phyloP scores from a whole-genome alignment of 495 filamentous ascomycete species.

The Cryomyces minteri region DNA sequence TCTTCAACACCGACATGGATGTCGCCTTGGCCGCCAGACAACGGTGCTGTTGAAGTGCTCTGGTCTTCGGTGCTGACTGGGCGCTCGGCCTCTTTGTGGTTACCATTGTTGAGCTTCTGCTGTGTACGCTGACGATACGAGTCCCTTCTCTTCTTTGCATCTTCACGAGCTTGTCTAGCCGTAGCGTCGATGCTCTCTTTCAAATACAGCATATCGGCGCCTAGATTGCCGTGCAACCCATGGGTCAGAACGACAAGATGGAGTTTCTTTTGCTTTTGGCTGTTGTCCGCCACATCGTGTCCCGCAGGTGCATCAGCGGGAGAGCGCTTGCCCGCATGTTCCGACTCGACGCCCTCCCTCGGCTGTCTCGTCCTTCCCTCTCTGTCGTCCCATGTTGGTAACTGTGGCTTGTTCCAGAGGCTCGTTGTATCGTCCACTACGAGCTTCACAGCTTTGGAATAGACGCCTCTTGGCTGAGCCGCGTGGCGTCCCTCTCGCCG shows the following conservation, averaged over 20 bases:
- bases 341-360: not conserved
- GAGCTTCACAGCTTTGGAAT: constrained; percentile 55
- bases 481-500: constrained; percentile 22
- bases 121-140: constrained; percentile 16
- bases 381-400: constrained; percentile 44
- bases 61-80: not conserved
- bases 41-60: constrained; percentile 14
- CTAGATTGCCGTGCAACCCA: constrained; percentile 91
- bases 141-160: constrained; percentile 36
- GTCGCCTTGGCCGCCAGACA: constrained; percentile 23
- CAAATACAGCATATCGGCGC: constrained; percentile 88
- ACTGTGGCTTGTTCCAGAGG: constrained; percentile 75
- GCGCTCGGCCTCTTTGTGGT: not conserved
- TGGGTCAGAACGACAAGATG: constrained; percentile 89
- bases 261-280: constrained; percentile 43
- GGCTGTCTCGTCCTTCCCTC: constrained; percentile 9
- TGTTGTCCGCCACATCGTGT: constrained; percentile 9
- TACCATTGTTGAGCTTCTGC: not conserved
- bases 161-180: constrained; percentile 45
- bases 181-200: constrained; percentile 92
- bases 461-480: constrained; percentile 52
- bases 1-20: constrained; percentile 20
- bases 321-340: not conserved
- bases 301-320: not conserved
- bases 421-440: constrained; percentile 72